A percentile compares a stretch with the other conserved stretches of the same genome.
Evolutionary conservation across 2,329 filamentous ascomycete genomes (phyloP).

Genomic region (Botrytis pseudocinerea): DNA sequence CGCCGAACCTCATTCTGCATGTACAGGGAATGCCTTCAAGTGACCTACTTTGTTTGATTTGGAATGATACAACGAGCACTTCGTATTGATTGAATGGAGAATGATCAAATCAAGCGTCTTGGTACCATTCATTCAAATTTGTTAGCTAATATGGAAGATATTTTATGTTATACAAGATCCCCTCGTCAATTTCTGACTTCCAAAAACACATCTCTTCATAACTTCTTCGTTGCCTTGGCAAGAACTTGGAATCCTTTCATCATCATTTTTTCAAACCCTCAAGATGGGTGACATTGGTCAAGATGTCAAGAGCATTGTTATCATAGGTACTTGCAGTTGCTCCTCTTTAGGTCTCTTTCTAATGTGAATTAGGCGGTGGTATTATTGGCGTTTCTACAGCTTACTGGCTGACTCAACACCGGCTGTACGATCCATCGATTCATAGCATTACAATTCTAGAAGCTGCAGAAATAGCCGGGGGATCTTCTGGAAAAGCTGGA

Average conservation of each 20-base stretch:
- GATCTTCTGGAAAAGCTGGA: conserved; percentile 89
- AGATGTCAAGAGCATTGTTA: background rate
- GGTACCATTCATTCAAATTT: background rate
- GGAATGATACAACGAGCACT: background rate
- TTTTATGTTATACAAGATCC: background rate
- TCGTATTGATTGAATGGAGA: background rate
- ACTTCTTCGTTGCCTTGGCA: background rate
- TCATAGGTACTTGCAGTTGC: conserved; percentile 10
- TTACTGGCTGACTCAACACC: conserved; percentile 85
- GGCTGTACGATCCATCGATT: conserved; percentile 69
- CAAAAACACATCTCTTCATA: background rate
- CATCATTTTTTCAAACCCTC: background rate
- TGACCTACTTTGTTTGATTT: background rate
- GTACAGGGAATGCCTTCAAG: background rate
- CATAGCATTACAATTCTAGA: conserved; percentile 84
- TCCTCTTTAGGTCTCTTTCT: background rate
- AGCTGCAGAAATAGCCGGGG: conserved; percentile 77
- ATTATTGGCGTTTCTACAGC: conserved; percentile 89
- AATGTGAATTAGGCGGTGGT: conserved; percentile 59
- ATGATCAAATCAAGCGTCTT: background rate
- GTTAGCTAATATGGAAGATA: background rate
- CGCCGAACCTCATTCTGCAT: background rate
- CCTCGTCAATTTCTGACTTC: background rate
- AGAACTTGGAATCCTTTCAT: background rate
- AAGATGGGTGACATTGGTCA: background rate